phyloP scores from a whole-genome alignment of 345 rosid genomes.

The Eucalyptus coolabah region DNA sequence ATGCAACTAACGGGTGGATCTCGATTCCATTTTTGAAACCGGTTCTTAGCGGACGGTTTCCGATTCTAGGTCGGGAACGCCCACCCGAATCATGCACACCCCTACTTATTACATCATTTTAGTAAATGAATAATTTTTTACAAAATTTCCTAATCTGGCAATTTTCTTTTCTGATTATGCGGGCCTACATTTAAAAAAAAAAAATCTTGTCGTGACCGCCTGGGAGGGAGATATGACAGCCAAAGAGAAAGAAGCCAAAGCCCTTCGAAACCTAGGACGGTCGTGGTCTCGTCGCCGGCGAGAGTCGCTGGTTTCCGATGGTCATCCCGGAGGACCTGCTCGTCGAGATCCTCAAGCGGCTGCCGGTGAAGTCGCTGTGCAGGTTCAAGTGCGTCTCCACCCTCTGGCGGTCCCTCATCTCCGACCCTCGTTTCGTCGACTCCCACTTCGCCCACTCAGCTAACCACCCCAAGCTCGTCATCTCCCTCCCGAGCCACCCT shows the following conservation, averaged over 20 bases:
- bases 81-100: rapidly evolving
- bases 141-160: not conserved
- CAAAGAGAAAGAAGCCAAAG: not conserved
- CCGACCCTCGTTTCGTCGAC: not conserved
- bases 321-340: not conserved
- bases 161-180: not conserved
- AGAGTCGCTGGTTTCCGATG: not conserved
- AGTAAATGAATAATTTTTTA: too few species aligned
- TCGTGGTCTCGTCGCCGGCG: not conserved
- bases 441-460: not conserved
- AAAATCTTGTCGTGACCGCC: not conserved
- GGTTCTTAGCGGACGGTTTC: rapidly evolving
- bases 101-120: too few species aligned
- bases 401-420: not conserved
- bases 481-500: not conserved
- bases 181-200: not conserved
- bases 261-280: not conserved
- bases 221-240: not conserved
- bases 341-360: not conserved
- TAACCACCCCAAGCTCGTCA: not conserved
- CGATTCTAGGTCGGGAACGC: rapidly evolving
- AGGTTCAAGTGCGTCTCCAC: not conserved
- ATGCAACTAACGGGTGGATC: too few species aligned
- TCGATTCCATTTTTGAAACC: rapidly evolving
- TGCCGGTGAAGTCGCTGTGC: not conserved